phyloP scores from a whole-genome alignment of 768 basidiomycete genomes.

The Aureoboletus auriporus region DNA sequence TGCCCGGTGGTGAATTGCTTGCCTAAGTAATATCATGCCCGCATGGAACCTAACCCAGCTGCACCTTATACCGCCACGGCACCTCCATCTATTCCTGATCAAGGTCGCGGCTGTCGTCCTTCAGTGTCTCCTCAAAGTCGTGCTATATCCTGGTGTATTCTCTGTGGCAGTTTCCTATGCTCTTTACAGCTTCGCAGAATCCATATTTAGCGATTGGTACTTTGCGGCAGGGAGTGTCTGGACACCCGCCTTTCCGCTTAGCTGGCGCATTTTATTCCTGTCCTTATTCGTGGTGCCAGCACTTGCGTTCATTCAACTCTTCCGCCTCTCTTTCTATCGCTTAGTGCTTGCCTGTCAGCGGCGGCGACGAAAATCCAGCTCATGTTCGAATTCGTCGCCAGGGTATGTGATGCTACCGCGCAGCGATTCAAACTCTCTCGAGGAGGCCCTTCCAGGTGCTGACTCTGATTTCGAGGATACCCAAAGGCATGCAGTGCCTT shows the following conservation, averaged over 20 bases:
- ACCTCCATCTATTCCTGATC: too few species aligned
- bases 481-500: too few species aligned
- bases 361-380: not conserved
- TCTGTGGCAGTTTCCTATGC: not conserved
- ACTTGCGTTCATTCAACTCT: not conserved
- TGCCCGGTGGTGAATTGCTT: too few species aligned
- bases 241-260: slow-evolving; percentile 16
- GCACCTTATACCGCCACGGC: too few species aligned
- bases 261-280: slow-evolving; percentile 15
- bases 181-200: slow-evolving; percentile 11
- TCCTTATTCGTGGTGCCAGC: slow-evolving; percentile 10
- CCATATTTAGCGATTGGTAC: not conserved
- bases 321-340: not conserved
- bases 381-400: not conserved
- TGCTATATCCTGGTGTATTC: not conserved
- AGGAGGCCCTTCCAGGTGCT: not conserved
- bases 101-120: not conserved
- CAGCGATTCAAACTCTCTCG: slow-evolving; percentile 6
- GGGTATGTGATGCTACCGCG: slow-evolving; percentile 8
- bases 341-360: not conserved
- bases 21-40: too few species aligned
- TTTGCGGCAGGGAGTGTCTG: slow-evolving; percentile 7
- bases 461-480: too few species aligned
- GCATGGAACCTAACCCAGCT: too few species aligned
- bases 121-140: slow-evolving; percentile 1